A percentile compares a stretch with the other conserved stretches of the same genome.
Conservation (phyloP, 495 filamentous ascomycete species). For the Margaritispora aquatica region DNA sequence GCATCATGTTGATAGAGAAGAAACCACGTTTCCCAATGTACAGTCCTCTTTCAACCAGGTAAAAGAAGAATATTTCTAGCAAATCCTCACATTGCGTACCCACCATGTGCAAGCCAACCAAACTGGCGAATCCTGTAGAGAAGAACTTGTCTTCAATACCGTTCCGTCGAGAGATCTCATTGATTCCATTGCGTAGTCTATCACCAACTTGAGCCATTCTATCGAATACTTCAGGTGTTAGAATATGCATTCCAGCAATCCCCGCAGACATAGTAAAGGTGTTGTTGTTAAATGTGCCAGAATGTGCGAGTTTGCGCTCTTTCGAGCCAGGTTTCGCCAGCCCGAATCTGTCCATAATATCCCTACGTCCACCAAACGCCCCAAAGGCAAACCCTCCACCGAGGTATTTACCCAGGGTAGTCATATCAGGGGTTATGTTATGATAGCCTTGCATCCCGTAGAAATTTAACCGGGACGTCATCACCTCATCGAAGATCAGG, state of each 20-base stretch:
- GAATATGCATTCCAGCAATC: slow-evolving; percentile 32
- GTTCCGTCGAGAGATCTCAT: too few species aligned
- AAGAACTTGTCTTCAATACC: too few species aligned
- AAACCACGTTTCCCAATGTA: too few species aligned
- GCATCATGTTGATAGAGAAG: too few species aligned
- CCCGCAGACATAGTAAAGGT: slow-evolving; percentile 48
- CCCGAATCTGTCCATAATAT: slow-evolving; percentile 50
- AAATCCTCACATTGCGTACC: too few species aligned
- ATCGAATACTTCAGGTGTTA: too few species aligned
- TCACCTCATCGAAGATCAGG: slow-evolving; percentile 58
- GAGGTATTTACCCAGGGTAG: slow-evolving; percentile 55
- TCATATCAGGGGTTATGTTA: slow-evolving; percentile 46
- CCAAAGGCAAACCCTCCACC: slow-evolving; percentile 53
- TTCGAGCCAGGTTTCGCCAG: slow-evolving; percentile 8
- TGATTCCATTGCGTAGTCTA: too few species aligned
- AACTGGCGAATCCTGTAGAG: too few species aligned
- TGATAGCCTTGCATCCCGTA: slow-evolving; percentile 35
- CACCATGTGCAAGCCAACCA: too few species aligned
- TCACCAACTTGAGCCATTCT: too few species aligned
- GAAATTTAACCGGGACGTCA: slow-evolving; percentile 47
- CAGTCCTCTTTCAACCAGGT: too few species aligned
- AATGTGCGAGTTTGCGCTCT: slow-evolving; percentile 41
- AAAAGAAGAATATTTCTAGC: too few species aligned
- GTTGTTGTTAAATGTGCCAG: slow-evolving; percentile 64
- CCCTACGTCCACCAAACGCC: slow-evolving; percentile 48